phyloP scores from a whole-genome alignment of 164 flowering plant species.

The Nymphaea colorata region DNA sequence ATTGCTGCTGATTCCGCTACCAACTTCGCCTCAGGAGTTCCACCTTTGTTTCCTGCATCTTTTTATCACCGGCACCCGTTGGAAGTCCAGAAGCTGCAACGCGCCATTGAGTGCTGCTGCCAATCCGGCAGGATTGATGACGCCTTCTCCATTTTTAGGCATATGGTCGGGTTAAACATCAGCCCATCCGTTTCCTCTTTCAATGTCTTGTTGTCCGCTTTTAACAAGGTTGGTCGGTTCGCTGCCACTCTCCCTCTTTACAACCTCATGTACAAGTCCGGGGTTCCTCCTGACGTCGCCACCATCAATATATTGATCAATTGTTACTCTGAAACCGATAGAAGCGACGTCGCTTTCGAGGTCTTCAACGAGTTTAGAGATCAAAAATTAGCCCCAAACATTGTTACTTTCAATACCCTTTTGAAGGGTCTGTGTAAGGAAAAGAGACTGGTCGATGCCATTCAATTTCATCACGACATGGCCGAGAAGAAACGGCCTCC shows the following conservation, averaged over 20 bases:
- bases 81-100: not conserved
- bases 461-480: slow-evolving; percentile 7
- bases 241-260: slow-evolving; percentile 5
- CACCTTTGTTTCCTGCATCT: not conserved
- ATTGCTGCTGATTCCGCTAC: no score
- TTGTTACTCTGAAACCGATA: slow-evolving; percentile 9
- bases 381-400: slow-evolving; percentile 1
- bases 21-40: not conserved
- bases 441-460: slow-evolving; percentile 12
- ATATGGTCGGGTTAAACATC: slow-evolving; percentile 1
- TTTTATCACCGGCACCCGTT: not conserved
- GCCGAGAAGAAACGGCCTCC: not conserved
- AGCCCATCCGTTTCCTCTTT: slow-evolving; percentile 9
- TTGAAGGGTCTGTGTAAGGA: slow-evolving; percentile 10
- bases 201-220: slow-evolving; percentile 8
- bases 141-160: slow-evolving; percentile 2
- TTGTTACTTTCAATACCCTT: slow-evolving; percentile 8
- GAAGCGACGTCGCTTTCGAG: slow-evolving; percentile 5
- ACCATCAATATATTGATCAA: slow-evolving; percentile 16
- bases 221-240: slow-evolving; percentile 7
- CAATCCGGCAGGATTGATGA: slow-evolving; percentile 9
- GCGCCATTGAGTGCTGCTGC: slow-evolving; percentile 8
- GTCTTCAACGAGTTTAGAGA: slow-evolving; percentile 11
- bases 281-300: slow-evolving; percentile 4
- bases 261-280: slow-evolving; percentile 1